Evolutionary conservation across 805 yeast species (phyloP), one percentile per base, ranked within the genome.

Genomic region (Gaillardinia entomophila): DNA sequence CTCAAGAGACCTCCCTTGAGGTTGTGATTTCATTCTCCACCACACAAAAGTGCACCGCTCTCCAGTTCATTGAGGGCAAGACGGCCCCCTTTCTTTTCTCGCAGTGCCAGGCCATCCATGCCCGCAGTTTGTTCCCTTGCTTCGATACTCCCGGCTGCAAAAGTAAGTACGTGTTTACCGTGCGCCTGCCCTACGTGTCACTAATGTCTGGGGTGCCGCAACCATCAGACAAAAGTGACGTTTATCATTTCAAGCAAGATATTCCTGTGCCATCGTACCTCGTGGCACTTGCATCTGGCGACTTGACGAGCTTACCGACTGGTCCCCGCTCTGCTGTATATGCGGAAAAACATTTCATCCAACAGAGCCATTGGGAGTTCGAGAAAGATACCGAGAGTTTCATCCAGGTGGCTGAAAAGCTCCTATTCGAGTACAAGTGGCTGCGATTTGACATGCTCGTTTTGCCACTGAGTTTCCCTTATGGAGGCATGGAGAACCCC

Each of bases 401-500:
- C 37, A 44, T 59, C 31, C 45, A 53, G 37, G 50, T 57, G 26
- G 63, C 63, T n/a, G 65, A 59, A 37, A 37, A 43, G 13, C 47
- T 57, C 41, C 43, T 55, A 6, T 59, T 57, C 37, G 48, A 46
- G 19, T 59, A 59, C 43, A 63, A 59, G 41, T 59, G 65, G 65
- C 32, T 41, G 6, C 39, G 51, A 20, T 59, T 53, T 35, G 60
- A 59, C 41, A 55, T 60, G n/a, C 46, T 59, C 36, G 52, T 59
- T n/a, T 37, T 59, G 14, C 64, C 64, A 1, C 26, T 40, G 24
- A 46, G 55, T 26, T 59, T 57, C 37, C 65, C 65, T 3, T 59
- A 57, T 34, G 65, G 65, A 13, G 65, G 63, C n/a, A 59, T 59
- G 65, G 65, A 59, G 30, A 59, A 53, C 35, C 65, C 65, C 19